Evolutionary conservation across 805 yeast species (phyloP), one percentile per base, ranked within the genome.

Genomic region (Lipomyces kockii): DNA sequence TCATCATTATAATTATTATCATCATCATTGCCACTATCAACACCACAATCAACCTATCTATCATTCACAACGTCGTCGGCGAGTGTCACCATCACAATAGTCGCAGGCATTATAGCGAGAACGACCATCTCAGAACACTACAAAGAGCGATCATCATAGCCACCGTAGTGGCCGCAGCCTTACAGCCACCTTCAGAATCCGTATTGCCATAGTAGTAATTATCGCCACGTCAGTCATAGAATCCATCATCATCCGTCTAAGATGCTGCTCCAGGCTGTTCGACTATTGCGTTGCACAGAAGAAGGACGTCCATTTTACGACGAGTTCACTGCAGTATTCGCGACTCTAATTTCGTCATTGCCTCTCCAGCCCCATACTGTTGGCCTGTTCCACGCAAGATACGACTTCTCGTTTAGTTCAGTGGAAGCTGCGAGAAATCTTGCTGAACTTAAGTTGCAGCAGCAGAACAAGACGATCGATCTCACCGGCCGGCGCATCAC

Each of bases 251-350:
- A 20, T 25, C 53, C 27, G 9, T n/a, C 29, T 11, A 60, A 58
- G 9, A 62, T 62, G 39, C 60, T 67, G 20, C 59, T 65, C 6
- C 65, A 65, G 20, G 68, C 69, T 3, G 64, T 58, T 46, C 68
- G 71, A 25, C 29, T 59, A 39, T 58, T 67, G 58, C 64, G 60
- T 51, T 65, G 53, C 55, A 67, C 71, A 32, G 61, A 22, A 14
- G 69, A 62, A 51, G 58, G 56, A 20, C 67, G 71, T 25, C 71
- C 71, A 12, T 53, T 60, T 49, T 63, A 57, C 53, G 68, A 64
- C 54, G 92, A 90, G 72, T 72, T 90, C 56, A 85, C 85, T 69
- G 85, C 85, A 43, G 83, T 90, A 0, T 91, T 78, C 74, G 82
- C 91, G 0, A 78, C 87, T 37, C 78, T 89, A 37, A 69, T 84